A percentile compares a stretch with the other conserved stretches of the same genome.
Conservation (phyloP, 139 green algal genomes). For the Desmodesmus armatus region DNA sequence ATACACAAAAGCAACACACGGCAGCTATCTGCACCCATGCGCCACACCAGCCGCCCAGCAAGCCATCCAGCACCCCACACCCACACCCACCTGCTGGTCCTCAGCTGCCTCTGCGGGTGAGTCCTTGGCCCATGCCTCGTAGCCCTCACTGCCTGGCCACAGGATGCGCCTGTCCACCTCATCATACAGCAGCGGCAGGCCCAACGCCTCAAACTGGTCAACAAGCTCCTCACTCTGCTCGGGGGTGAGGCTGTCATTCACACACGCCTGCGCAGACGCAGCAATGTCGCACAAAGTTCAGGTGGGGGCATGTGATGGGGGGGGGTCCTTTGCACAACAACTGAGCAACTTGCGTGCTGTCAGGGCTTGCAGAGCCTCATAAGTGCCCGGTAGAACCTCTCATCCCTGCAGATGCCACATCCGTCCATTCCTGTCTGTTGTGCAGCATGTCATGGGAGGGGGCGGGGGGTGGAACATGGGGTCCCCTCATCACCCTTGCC, state of each 20-base stretch:
- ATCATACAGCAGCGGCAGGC: slow-evolving; percentile 37
- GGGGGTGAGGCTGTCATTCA: neutral
- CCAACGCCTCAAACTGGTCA: neutral
- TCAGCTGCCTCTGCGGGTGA: slow-evolving; percentile 12
- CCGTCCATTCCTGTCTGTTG: too few species aligned
- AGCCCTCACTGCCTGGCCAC: slow-evolving; percentile 3
- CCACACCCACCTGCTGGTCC: neutral
- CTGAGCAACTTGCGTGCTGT: too few species aligned
- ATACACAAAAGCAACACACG: neutral
- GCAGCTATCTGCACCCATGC: neutral
- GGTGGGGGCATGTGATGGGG: too few species aligned
- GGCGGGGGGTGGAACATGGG: too few species aligned
- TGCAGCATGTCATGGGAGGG: too few species aligned
- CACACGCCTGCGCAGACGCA: neutral
- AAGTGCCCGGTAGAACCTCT: neutral
- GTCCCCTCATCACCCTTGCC: neutral
- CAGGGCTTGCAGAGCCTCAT: neutral
- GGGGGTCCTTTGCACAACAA: too few species aligned
- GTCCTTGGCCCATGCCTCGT: neutral
- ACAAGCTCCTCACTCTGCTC: slow-evolving; percentile 33
- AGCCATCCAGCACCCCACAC: neutral
- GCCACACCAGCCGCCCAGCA: neutral
- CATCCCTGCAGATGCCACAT: neutral
- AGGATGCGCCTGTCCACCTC: slow-evolving; percentile 1
- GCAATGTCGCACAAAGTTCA: too few species aligned